Conservation (phyloP, 371 early-diverging fungal species). For the Cokeromyces recurvatus region DNA sequence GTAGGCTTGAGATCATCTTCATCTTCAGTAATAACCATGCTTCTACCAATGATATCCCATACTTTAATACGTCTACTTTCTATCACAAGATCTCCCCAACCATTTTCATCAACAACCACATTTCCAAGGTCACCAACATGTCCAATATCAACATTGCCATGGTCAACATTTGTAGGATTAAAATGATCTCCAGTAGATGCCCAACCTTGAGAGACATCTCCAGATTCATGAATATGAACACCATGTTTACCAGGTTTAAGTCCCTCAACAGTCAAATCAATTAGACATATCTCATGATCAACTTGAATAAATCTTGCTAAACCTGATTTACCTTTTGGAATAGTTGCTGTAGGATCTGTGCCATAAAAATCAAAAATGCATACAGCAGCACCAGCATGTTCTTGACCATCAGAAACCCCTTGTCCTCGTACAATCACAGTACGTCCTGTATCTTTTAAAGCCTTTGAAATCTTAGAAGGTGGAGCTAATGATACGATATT, state of each 20-base stretch:
- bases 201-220: constrained; percentile 70
- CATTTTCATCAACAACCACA: constrained; percentile 61
- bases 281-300: constrained; percentile 57
- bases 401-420: constrained; percentile 60
- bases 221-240: constrained; percentile 72
- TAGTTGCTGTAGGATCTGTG: constrained; percentile 23
- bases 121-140: constrained; percentile 71
- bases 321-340: constrained; percentile 57
- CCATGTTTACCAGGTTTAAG: constrained; percentile 66
- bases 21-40: constrained; percentile 63
- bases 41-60: constrained; percentile 86
- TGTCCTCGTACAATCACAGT: constrained; percentile 74
- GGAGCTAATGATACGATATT: constrained; percentile 34
- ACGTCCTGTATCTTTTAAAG: constrained; percentile 64
- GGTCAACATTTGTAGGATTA: constrained; percentile 50
- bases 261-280: constrained; percentile 75
- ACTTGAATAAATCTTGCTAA: constrained; percentile 82
- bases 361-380: constrained; percentile 77
- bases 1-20: constrained; percentile 41
- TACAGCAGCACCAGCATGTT: constrained; percentile 75
- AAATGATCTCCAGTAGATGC: constrained; percentile 55
- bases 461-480: constrained; percentile 58
- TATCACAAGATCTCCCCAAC: constrained; percentile 71
- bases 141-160: constrained; percentile 52
- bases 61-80: constrained; percentile 73